Conservation (phyloP, 2,329 filamentous ascomycete genomes). For the Cercospora nicotianae region DNA sequence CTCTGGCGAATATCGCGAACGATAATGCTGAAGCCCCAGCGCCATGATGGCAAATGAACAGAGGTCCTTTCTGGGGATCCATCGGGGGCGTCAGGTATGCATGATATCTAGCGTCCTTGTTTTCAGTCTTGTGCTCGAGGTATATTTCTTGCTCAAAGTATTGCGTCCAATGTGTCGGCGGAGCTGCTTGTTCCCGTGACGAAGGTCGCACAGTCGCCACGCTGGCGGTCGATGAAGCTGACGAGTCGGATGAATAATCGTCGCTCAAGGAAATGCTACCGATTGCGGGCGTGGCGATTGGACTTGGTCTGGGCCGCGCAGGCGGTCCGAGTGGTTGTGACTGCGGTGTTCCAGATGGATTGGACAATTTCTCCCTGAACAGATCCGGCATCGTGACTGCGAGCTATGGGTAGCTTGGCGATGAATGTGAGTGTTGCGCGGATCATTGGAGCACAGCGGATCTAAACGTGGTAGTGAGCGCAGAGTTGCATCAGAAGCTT, state of each 20-base stretch:
- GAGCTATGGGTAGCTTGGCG: slow-evolving; percentile 19
- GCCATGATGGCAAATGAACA: slow-evolving; percentile 94
- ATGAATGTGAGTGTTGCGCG: neutral
- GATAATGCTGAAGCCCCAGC: slow-evolving; percentile 91
- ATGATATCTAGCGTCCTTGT: slow-evolving; percentile 66
- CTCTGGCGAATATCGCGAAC: slow-evolving; percentile 77
- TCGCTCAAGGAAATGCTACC: slow-evolving; percentile 7
- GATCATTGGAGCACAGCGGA: slow-evolving; percentile 3
- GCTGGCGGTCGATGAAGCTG: slow-evolving; percentile 87
- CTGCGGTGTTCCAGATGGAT: slow-evolving; percentile 23
- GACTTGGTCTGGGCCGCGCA: slow-evolving; percentile 26
- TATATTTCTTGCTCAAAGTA: slow-evolving; percentile 90
- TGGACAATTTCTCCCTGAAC: slow-evolving; percentile 31
- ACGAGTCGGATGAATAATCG: slow-evolving; percentile 59
- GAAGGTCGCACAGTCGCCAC: slow-evolving; percentile 51
- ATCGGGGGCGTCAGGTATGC: slow-evolving; percentile 80
- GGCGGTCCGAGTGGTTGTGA: slow-evolving; percentile 6
- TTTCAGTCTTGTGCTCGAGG: slow-evolving; percentile 53
- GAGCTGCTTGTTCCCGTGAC: slow-evolving; percentile 46
- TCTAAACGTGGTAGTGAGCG: neutral
- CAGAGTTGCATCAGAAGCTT: neutral
- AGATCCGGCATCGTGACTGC: slow-evolving; percentile 33
- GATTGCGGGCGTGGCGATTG: slow-evolving; percentile 22
- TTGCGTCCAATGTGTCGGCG: slow-evolving; percentile 78
- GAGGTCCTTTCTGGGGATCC: slow-evolving; percentile 62